Base-by-base conservation (phyloP, 2,329 filamentous ascomycete species). In the Beauveria brongniartii region DNA sequence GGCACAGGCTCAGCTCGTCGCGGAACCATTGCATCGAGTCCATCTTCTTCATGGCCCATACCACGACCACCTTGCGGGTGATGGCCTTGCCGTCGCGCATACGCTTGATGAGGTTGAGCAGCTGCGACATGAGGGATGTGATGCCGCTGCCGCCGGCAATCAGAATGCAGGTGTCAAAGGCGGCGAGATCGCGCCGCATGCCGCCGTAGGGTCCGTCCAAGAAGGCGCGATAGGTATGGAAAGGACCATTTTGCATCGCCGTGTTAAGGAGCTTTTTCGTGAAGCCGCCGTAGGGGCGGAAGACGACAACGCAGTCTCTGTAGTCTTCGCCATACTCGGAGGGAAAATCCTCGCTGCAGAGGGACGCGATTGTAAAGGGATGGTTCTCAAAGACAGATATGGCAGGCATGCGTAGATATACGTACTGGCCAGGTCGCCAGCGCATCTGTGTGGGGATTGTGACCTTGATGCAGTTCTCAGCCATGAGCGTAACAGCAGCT, bases 1-100 rank as follows among this genome's bases (percentile, higher is more conserved):
- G 85, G 75, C 93, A 96, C 68, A 97, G 96, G 53, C 92, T 85
- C 62, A 97, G 80, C 73, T 97, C 93, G 74, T 97, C 92, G 65
- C 91, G 90, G 80, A 97, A 97, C 93, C 93, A 97, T 71, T 97
- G 91, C 86, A 97, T 91, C 1, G 91, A 91, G 73, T 97, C 93
- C 16, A 94, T 86, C 61, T 90, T 85, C 74, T 94, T 96, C 66
- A 97, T 79, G 5, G 92, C 87, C 93, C 93, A 97, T n/a, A 97
- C 84, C 1, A 97, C 90, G 18, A 94, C 88, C 5, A 97, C 88
- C 65, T 88, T 90, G 71, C 89, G 91, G 2, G 92, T 97, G 50
- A 96, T 91, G 40, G 93, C 92, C 73, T 96, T 96, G 55, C 91
- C 90, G 70, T 96, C 92, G 62, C 92, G 87, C 88, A 97, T 96